These are phyloP conservation scores for Penicillium paneum DNA, from an alignment of 2,329 filamentous ascomycete species.

Conservation along the genomic window DNA sequence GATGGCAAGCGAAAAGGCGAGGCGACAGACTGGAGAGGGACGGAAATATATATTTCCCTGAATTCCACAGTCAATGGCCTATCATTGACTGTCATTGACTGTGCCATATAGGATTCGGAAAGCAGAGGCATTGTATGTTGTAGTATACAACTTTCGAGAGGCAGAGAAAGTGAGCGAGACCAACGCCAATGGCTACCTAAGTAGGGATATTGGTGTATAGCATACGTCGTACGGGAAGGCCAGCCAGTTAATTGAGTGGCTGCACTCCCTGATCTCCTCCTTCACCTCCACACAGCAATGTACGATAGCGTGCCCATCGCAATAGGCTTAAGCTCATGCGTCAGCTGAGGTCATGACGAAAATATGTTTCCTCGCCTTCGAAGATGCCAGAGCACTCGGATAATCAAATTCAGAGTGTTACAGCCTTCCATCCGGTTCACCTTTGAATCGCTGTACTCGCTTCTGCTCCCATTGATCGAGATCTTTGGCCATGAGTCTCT, in stretches of 20 bases:
- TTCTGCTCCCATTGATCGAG: constrained; percentile 97
- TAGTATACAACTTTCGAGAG: not conserved
- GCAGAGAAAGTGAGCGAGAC: not conserved
- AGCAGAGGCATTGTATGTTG: not conserved
- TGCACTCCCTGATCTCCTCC: not conserved
- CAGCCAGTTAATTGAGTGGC: not conserved
- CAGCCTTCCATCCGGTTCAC: constrained; percentile 82
- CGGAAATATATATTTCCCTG: not conserved
- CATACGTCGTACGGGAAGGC: not conserved
- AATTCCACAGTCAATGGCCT: not conserved
- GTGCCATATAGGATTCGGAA: not conserved
- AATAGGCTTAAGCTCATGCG: not conserved
- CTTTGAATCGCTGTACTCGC: constrained; percentile 81
- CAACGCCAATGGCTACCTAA: not conserved
- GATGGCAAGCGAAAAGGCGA: not conserved
- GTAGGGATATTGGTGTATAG: not conserved
- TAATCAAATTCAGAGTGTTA: constrained; percentile 36
- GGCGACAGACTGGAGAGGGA: not conserved
- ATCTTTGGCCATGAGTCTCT: constrained; percentile 83
- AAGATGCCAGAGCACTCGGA: not conserved
- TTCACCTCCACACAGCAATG: not conserved
- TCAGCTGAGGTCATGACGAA: not conserved
- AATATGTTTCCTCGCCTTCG: not conserved
- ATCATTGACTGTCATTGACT: no score
- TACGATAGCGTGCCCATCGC: not conserved